A percentile compares a stretch with the other conserved stretches of the same genome.
Conservation (phyloP, 2,329 filamentous ascomycete genomes). For the Xylaria digitata region DNA sequence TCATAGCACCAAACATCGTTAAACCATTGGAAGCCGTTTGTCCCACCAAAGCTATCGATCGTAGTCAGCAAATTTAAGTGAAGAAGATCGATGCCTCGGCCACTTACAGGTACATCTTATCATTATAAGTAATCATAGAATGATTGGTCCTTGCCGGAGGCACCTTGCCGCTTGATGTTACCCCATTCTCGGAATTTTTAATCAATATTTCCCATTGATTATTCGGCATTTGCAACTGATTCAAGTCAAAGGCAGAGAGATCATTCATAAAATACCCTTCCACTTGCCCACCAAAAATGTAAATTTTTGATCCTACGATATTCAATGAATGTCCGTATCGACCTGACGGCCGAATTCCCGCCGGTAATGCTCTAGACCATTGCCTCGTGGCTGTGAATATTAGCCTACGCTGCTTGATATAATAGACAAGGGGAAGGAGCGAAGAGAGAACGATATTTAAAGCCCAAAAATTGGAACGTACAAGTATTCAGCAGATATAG, state of each 20-base stretch:
- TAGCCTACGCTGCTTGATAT: slow-evolving; percentile 13
- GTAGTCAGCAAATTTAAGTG: slow-evolving; percentile 14
- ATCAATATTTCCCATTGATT: slow-evolving; percentile 97
- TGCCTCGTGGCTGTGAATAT: slow-evolving; percentile 82
- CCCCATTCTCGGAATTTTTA: slow-evolving; percentile 74
- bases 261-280: slow-evolving; percentile 99
- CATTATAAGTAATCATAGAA: slow-evolving; percentile 88
- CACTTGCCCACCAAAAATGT: slow-evolving; percentile 96
- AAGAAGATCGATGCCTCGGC: background rate
- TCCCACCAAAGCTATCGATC: slow-evolving; percentile 84
- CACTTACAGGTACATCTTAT: slow-evolving; percentile 92
- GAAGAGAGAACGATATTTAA: slow-evolving; percentile 2
- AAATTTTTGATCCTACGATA: slow-evolving; percentile 96
- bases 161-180: slow-evolving; percentile 70
- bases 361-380: slow-evolving; percentile 94
- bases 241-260: slow-evolving; percentile 92
- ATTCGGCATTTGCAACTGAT: slow-evolving; percentile 88
- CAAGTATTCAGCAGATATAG: slow-evolving; percentile 97
- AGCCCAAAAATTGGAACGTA: slow-evolving; percentile 61
- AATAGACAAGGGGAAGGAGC: slow-evolving; percentile 20
- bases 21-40: slow-evolving; percentile 96
- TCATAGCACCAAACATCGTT: slow-evolving; percentile 99
- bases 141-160: slow-evolving; percentile 96
- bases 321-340: slow-evolving; percentile 97
- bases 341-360: slow-evolving; percentile 85